These are phyloP conservation scores for Amanita jacksonii DNA, from an alignment of 768 basidiomycete genomes.

Conservation along the genomic window DNA sequence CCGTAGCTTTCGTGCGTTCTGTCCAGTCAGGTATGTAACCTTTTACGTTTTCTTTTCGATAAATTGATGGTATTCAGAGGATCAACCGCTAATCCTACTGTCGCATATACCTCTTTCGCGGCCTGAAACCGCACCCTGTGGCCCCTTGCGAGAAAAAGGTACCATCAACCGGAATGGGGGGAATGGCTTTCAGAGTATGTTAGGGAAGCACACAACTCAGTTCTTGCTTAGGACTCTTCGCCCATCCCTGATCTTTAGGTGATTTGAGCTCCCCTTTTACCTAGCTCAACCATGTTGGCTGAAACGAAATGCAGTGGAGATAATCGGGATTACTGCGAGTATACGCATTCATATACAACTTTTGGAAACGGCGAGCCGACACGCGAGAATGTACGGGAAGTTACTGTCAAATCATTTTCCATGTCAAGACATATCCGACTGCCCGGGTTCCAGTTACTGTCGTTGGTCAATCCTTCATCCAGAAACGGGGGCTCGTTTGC, in stretches of 20 bases:
- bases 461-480: conserved; percentile 33
- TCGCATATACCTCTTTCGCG: conserved; percentile 82
- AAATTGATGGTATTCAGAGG: conserved; percentile 15
- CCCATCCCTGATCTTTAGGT: conserved; percentile 70
- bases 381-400: conserved; percentile 44
- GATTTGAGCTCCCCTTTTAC: conserved; percentile 9
- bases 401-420: conserved; percentile 85
- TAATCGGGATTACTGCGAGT: conserved; percentile 87
- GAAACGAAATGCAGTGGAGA: conserved; percentile 48
- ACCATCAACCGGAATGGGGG: conserved; percentile 70
- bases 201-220: conserved; percentile 69
- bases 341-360: conserved; percentile 37
- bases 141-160: conserved; percentile 63
- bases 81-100: conserved; percentile 55
- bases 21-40: conserved; percentile 28
- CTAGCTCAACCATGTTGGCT: conserved; percentile 4
- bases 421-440: conserved; percentile 58
- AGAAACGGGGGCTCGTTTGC: conserved; percentile 36
- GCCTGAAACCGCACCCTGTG: conserved; percentile 66
- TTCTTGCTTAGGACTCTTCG: conserved; percentile 63
- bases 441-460: conserved; percentile 84
- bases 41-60: not conserved
- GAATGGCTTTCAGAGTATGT: conserved; percentile 71
- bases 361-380: conserved; percentile 14
- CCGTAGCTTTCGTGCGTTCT: conserved; percentile 51